Base-by-base conservation (phyloP, 257 asterid genomes). In the Mitragyna speciosa region DNA sequence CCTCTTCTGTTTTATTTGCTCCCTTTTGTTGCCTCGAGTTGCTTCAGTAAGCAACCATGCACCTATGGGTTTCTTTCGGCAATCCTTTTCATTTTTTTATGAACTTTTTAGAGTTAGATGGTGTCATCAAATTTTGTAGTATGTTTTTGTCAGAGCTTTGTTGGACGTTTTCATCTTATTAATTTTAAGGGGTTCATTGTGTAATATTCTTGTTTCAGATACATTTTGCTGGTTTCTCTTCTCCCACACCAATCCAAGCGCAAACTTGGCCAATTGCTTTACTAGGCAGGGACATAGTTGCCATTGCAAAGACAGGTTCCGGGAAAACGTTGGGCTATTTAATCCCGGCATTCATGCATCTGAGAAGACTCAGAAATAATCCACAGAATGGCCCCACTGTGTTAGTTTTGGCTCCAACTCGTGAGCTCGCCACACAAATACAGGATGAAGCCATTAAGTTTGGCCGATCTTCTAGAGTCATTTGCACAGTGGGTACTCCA, bases 41-140 rank as follows among this genome's bases (percentile, higher is more conserved):
- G 99, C 98, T 94, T 95, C 98, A 87, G 97, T 94, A 96, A 96
- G 98, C 98, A 96, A 91, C 98, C 82, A 70, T 87, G 85, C 80
- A 84, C 96, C 94, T 86, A 86, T 81, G 78, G 82, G 81, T 88
- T 88, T 85, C 81, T 86, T 89, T 91, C 82, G 84, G 87, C 92
- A 87, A 82, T 87, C 80, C 51, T 81, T 72, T 84, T 59, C 65
- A 70, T 51, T 43, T 82, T 76, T 78, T n/a, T 41, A 0, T 63
- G 9, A 70, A 51, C 17, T 72, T 75, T 39, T 54, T 54, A 66
- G 76, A 70, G 68, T 80, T 73, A 74, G 78, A 73, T 76, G 71
- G n/a, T 58, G 76, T 26, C 68, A 26, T 36, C 19, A 20, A 8
- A 80, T 71, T 71, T 76, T 69, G 66, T 51, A 66, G 76, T 70